Conservation (phyloP, 1,284 basidiomycete genomes). For the Moniliella sp. region DNA sequence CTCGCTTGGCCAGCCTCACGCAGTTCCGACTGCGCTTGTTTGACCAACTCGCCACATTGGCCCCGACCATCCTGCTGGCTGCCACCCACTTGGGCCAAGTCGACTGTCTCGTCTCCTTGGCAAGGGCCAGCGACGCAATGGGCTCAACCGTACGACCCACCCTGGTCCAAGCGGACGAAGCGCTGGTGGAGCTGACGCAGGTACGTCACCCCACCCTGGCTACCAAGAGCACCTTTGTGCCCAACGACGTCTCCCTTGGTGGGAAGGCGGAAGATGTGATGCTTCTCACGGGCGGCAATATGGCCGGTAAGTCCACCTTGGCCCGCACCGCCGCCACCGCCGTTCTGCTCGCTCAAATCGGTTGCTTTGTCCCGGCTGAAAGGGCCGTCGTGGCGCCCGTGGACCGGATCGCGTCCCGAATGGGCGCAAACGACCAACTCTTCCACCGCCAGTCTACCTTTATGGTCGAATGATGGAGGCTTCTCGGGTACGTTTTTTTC, state of each 20-base stretch:
- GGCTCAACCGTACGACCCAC: slow-evolving; percentile 75
- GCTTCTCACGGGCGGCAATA: slow-evolving; percentile 81
- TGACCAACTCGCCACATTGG: slow-evolving; percentile 65
- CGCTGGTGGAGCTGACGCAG: slow-evolving; percentile 56
- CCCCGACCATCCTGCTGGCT: slow-evolving; percentile 13
- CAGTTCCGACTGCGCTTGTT: slow-evolving; percentile 36
- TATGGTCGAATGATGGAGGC: slow-evolving; percentile 34
- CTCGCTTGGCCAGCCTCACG: slow-evolving; percentile 25
- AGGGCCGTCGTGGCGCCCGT: slow-evolving; percentile 65
- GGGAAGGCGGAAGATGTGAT: slow-evolving; percentile 47
- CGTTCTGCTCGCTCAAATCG: slow-evolving; percentile 85
- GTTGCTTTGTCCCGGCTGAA: slow-evolving; percentile 82
- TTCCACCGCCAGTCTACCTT: slow-evolving; percentile 32
- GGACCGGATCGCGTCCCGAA: slow-evolving; percentile 80
- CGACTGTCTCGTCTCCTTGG: slow-evolving; percentile 78
- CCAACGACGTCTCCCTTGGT: slow-evolving; percentile 76
- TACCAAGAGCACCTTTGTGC: slow-evolving; percentile 47
- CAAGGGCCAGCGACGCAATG: slow-evolving; percentile 66
- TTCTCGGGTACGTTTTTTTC: too few species aligned
- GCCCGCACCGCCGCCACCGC: slow-evolving; percentile 74
- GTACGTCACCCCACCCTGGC: slow-evolving; percentile 54
- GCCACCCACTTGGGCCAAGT: slow-evolving; percentile 54
- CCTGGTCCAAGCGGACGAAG: slow-evolving; percentile 57
- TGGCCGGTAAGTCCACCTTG: slow-evolving; percentile 40
- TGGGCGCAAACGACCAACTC: slow-evolving; percentile 51